phyloP scores from a whole-genome alignment of 179 eudicot genomes.

The Spergularia azorica region DNA sequence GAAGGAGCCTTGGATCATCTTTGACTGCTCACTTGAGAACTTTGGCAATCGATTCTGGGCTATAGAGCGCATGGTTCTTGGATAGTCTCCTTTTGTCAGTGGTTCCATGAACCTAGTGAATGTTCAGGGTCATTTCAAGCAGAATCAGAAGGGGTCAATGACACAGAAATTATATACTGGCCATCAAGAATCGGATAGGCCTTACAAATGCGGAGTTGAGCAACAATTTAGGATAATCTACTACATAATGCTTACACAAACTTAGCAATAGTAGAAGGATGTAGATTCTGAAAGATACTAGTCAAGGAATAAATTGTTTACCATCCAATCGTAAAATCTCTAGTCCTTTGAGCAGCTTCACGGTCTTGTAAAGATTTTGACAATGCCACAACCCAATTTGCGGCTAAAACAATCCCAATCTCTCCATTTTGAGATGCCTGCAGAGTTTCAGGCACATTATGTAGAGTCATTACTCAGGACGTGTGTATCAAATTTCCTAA shows the following conservation, averaged over 20 bases:
- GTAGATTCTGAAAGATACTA: background rate
- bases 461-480: background rate
- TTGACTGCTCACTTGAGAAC: conserved; percentile 41
- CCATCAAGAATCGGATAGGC: background rate
- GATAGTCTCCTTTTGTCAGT: conserved; percentile 42
- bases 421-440: conserved; percentile 35
- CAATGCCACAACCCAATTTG: conserved; percentile 29
- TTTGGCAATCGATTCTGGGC: conserved; percentile 42
- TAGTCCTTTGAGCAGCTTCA: conserved; percentile 29
- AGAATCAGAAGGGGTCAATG: background rate
- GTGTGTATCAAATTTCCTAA: background rate
- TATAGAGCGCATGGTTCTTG: conserved; percentile 31
- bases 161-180: background rate
- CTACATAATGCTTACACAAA: background rate
- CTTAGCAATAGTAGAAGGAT: background rate
- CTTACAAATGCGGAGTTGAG: background rate
- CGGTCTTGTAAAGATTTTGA: conserved; percentile 19
- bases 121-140: background rate
- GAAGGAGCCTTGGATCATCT: conserved; percentile 41
- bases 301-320: background rate
- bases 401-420: conserved; percentile 27
- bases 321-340: conserved; percentile 36
- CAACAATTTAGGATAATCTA: background rate
- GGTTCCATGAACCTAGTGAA: conserved; percentile 49
- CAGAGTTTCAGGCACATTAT: background rate